A percentile compares a stretch with the other conserved stretches of the same genome.
These are phyloP conservation scores for Solanum pinnatisectum DNA, from an alignment of 257 asterid species.

Conservation along the genomic window DNA sequence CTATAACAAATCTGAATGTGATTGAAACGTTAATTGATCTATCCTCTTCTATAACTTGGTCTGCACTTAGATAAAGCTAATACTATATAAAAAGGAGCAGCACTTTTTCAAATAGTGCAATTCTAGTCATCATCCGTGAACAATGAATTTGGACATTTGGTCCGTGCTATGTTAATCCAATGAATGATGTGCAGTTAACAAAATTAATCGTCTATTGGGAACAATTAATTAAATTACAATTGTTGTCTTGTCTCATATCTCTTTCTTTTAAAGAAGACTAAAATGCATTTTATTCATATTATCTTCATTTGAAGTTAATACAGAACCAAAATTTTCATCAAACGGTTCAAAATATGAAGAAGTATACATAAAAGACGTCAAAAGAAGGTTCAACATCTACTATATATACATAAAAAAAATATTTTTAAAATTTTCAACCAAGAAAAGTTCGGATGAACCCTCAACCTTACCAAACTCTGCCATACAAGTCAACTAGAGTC, in stretches of 20 bases:
- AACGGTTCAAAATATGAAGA: no score
- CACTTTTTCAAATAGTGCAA: not conserved
- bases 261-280: not conserved
- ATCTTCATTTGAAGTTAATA: accelerated
- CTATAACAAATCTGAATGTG: not conserved
- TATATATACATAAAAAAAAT: no score
- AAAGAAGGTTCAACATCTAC: no score
- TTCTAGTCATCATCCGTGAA: not conserved
- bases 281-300: not conserved
- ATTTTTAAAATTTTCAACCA: no score
- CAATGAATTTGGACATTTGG: not conserved
- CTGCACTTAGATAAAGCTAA: not conserved
- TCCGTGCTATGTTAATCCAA: not conserved
- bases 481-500: not conserved
- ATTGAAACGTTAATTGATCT: not conserved
- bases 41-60: not conserved
- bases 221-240: not conserved
- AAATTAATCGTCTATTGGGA: not conserved
- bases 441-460: no score
- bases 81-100: not conserved
- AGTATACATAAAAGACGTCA: no score
- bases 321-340: no score
- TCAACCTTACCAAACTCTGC: not conserved
- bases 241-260: not conserved
- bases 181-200: not conserved